Percentiles rank a stretch among this genome's conserved stretches.
Conservation (phyloP, 352 stramenopile genomes). For the Pythium chondricola region DNA sequence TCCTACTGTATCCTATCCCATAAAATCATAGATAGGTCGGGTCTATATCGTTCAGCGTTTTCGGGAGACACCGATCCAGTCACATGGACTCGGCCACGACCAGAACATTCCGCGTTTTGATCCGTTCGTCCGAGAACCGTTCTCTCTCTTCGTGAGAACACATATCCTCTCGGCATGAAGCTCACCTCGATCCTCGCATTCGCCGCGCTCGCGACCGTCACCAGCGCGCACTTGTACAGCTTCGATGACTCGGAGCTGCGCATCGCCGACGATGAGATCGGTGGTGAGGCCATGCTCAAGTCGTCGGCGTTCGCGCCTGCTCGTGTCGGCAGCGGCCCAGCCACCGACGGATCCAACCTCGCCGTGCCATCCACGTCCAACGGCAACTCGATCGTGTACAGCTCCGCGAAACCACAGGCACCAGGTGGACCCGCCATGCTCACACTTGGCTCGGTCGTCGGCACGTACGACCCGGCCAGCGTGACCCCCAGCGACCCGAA, state of each 20-base stretch:
- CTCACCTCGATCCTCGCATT: constrained; percentile 10
- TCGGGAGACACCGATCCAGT: no score
- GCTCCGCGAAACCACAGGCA: not conserved
- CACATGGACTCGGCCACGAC: no score
- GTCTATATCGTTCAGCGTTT: no score
- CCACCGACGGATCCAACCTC: constrained; percentile 1
- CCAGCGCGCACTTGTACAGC: constrained; percentile 7
- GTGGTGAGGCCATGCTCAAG: constrained; percentile 12
- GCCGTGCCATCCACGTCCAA: constrained; percentile 11
- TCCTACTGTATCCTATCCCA: no score
- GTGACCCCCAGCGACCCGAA: no score
- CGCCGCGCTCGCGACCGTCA: constrained; percentile 4
- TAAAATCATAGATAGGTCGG: no score
- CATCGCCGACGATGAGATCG: not conserved
- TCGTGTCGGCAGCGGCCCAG: constrained; percentile 8
- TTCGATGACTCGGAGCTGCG: constrained; percentile 4
- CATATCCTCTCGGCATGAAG: constrained; percentile 4
- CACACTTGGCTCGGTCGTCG: constrained; percentile 9
- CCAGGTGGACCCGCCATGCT: not conserved
- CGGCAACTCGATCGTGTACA: constrained; percentile 11
- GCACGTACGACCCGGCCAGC: constrained; percentile 15
- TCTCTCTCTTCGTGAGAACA: constrained; percentile 1
- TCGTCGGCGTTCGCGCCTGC: constrained; percentile 17
- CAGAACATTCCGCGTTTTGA: constrained; percentile 14
- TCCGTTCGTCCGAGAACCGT: not conserved